Evolutionary conservation across 495 filamentous ascomycete genomes (phyloP).

Genomic region (Annulohypoxylon moriforme): DNA sequence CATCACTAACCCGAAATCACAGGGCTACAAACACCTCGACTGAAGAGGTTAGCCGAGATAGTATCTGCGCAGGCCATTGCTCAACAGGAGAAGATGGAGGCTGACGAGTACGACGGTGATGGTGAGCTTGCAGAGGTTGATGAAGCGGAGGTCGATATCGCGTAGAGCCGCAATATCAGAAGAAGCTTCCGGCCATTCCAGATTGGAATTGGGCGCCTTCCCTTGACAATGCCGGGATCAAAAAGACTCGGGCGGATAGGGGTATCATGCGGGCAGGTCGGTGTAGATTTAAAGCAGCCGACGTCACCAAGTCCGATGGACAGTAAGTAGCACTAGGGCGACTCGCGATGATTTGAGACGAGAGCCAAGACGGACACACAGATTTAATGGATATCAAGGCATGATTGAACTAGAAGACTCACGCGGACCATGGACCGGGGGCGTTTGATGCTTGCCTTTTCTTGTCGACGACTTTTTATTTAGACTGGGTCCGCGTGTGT

Average conservation of each 20-base stretch:
- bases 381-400: slow-evolving; percentile 51
- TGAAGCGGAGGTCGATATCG: slow-evolving; percentile 49
- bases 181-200: slow-evolving; percentile 37
- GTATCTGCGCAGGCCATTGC: slow-evolving; percentile 95
- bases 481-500: slow-evolving; percentile 23
- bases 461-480: slow-evolving; percentile 22
- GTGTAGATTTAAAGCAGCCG: slow-evolving; percentile 6
- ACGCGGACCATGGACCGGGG: slow-evolving; percentile 40
- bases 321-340: not conserved
- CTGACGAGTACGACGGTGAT: slow-evolving; percentile 54
- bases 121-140: slow-evolving; percentile 57
- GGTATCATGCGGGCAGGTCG: slow-evolving; percentile 2
- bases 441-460: slow-evolving; percentile 40
- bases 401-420: slow-evolving; percentile 51
- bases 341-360: not conserved
- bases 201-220: slow-evolving; percentile 24
- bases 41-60: slow-evolving; percentile 96
- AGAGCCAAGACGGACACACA: slow-evolving; percentile 24
- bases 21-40: slow-evolving; percentile 95
- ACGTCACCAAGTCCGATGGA: slow-evolving; percentile 9
- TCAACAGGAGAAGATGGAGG: slow-evolving; percentile 86
- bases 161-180: slow-evolving; percentile 45
- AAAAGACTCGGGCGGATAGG: slow-evolving; percentile 11
- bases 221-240: slow-evolving; percentile 11
- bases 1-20: slow-evolving; percentile 42